A percentile compares a stretch with the other conserved stretches of the same genome.
These are phyloP conservation scores for Vitis amurensis DNA, from an alignment of 164 flowering plant genomes.

Conservation along the genomic window DNA sequence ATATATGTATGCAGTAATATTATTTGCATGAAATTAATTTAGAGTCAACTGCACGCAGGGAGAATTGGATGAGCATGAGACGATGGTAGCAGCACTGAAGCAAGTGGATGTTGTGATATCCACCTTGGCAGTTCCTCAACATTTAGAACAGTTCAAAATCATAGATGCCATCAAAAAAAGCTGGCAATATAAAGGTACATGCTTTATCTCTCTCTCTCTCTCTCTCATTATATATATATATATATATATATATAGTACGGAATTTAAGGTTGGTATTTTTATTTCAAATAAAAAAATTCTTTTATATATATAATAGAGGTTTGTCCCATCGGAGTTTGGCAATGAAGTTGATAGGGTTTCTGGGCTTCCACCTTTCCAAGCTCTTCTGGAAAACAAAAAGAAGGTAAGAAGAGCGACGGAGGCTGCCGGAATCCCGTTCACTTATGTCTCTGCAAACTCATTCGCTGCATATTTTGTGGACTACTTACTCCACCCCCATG, in stretches of 20 bases:
- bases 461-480: conserved; percentile 31
- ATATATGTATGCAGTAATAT: no score
- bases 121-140: conserved; percentile 22
- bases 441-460: conserved; percentile 33
- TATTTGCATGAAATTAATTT: no score
- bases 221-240: no score
- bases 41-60: conserved; percentile 8
- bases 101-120: conserved; percentile 28
- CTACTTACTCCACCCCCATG: conserved; percentile 26
- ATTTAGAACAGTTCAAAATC: conserved; percentile 29
- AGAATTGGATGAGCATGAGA: conserved; percentile 26
- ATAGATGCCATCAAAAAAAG: conserved; percentile 23
- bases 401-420: conserved; percentile 35
- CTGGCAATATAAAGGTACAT: conserved; percentile 23
- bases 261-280: no score
- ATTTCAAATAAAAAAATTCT: no score
- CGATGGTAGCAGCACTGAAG: conserved; percentile 15
- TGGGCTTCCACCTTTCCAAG: conserved; percentile 30
- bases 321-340: conserved; percentile 41
- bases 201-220: no score
- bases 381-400: conserved; percentile 25
- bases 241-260: no score
- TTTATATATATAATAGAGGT: conserved; percentile 17
- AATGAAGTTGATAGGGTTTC: conserved; percentile 31
- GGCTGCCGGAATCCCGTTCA: conserved; percentile 31